Evolutionary conservation across 805 yeast species (phyloP).

Genomic region (Barnettozyma vustinii): DNA sequence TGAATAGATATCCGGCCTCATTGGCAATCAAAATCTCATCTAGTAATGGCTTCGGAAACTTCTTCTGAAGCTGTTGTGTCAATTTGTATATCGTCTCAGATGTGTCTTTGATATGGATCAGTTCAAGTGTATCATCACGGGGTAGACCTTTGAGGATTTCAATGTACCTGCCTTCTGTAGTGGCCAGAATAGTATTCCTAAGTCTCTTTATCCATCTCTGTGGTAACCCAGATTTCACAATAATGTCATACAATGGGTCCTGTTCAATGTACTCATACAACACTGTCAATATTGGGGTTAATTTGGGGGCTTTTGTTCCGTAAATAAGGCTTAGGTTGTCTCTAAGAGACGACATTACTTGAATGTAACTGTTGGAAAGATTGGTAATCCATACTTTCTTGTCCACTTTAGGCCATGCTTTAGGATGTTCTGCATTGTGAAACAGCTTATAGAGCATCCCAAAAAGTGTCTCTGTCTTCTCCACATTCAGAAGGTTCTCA

Average conservation of each 20-base stretch:
- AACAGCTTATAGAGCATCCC: slow-evolving; percentile 25
- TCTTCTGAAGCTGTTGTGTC: slow-evolving; percentile 48
- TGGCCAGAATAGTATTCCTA: slow-evolving; percentile 30
- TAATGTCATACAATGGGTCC: slow-evolving; percentile 38
- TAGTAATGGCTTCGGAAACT: slow-evolving; percentile 56
- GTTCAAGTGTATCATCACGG: slow-evolving; percentile 45
- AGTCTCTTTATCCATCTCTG: slow-evolving; percentile 39
- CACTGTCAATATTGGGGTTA: slow-evolving; percentile 46
- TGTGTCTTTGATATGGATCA: slow-evolving; percentile 51
- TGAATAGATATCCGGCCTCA: slow-evolving; percentile 43
- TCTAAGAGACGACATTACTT: slow-evolving; percentile 40
- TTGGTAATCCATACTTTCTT: slow-evolving; percentile 45
- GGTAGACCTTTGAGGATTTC: slow-evolving; percentile 48
- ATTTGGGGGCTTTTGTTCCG: slow-evolving; percentile 46
- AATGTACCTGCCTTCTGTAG: slow-evolving; percentile 41
- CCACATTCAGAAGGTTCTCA: slow-evolving; percentile 27
- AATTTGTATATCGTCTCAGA: slow-evolving; percentile 47
- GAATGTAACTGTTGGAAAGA: slow-evolving; percentile 40
- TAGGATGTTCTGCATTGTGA: slow-evolving; percentile 23
- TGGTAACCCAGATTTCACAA: slow-evolving; percentile 32
- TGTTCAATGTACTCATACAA: slow-evolving; percentile 45
- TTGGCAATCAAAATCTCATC: slow-evolving; percentile 49
- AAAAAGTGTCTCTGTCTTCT: slow-evolving; percentile 30
- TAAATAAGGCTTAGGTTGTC: slow-evolving; percentile 37
- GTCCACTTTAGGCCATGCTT: slow-evolving; percentile 40